These are phyloP conservation scores for thale cress (Arabidopsis thaliana) DNA, from an alignment of 345 rosid species.

Conservation along the genomic window DNA sequence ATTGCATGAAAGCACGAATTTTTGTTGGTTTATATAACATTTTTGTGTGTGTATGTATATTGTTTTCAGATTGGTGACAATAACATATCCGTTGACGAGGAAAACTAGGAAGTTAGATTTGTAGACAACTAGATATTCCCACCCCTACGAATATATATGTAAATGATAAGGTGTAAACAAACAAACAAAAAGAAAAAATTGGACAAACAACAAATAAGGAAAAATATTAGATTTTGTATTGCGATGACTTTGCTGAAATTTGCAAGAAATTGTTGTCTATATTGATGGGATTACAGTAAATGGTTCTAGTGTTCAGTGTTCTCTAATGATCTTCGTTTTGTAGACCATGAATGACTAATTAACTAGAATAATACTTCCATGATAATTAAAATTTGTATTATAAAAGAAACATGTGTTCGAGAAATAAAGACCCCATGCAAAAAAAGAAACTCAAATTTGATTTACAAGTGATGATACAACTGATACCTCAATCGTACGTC, in stretches of 20 bases:
- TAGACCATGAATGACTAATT: not conserved
- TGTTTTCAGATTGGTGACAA: conserved; percentile 12
- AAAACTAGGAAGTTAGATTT: not conserved
- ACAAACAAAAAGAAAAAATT: not conserved
- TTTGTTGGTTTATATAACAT: conserved; percentile 4
- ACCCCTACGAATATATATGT: not conserved
- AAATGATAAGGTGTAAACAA: not conserved
- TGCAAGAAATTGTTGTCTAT: conserved; percentile 6
- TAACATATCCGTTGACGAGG: conserved; percentile 22
- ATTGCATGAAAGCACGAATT: not conserved
- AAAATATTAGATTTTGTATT: not conserved
- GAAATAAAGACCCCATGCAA: not conserved
- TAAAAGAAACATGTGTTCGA: not conserved
- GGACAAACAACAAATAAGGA: not conserved
- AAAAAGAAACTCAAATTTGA: not conserved
- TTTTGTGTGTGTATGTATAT: not conserved
- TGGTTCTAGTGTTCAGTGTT: not conserved
- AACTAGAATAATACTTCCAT: too few relatives aligned
- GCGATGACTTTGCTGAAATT: not conserved
- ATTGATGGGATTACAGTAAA: conserved; percentile 4
- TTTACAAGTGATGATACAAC: not conserved
- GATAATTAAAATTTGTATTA: not conserved
- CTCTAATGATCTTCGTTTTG: not conserved
- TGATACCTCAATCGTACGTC: not conserved
- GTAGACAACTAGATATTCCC: not conserved